Evolutionary conservation across 2,329 filamentous ascomycete genomes (phyloP), one percentile per base, ranked within the genome.

Genomic region (Hansfordia pulvinata): DNA sequence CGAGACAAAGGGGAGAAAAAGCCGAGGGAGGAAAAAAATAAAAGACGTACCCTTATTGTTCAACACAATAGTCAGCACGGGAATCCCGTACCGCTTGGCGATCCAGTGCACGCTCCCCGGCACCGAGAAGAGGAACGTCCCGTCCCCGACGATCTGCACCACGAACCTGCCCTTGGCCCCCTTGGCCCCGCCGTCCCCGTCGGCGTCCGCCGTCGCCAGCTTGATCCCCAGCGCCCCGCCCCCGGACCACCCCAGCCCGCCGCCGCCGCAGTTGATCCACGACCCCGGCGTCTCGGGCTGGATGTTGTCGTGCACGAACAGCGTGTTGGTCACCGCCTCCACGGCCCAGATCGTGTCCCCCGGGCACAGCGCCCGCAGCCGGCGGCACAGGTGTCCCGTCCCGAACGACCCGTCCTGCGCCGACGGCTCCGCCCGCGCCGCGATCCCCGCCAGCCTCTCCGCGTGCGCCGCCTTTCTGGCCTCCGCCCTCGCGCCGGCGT

Each of bases 301-400:
- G 5, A 85, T 49, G 39, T 80, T 75, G 36, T 85, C 76, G 20
- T 76, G 64, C 3, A 83, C 74, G 22, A 71, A 66, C 2, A 46
- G 47, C 0, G 75, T 74, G 36, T 77, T 70, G 0, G 80, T 85
- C 2, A 86, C 80, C 0, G 80, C 71, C 52, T 86, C 80, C 29
- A 85, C 58, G 3, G 71, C 71, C 62, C 69, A 84, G 38, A 85
- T 78, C 1, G 79, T 77, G 43, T 62, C 57, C 15, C 43, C 22
- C 1, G 58, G 58, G 27, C 51, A 57, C 11, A 52, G 28, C 8
- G 44, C 35, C 12, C 44, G 38, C 13, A 61, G 43, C 29, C 33
- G 43, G n/a, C 42, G 39, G 35, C 49, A 54, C 10, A 62, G 42
- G 30, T 60, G 39, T 8, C 53, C 64, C 2, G 67, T 64, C 16